Evolutionary conservation across 495 filamentous ascomycete species (phyloP).

Genomic region (Aspergillus panamensis): DNA sequence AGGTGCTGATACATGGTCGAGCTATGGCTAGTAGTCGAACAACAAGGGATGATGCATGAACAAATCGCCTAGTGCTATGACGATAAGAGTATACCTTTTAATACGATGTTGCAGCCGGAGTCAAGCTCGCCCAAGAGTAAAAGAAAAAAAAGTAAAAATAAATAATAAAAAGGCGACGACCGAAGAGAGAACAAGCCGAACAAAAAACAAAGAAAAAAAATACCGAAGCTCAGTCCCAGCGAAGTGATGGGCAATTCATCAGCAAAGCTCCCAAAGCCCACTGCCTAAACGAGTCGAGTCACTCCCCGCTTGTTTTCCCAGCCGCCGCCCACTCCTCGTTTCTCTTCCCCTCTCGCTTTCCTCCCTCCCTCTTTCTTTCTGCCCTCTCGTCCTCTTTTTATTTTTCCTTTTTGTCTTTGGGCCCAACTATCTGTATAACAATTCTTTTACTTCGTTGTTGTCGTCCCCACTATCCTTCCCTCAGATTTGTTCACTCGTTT

Average conservation of each 20-base stretch:
- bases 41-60: constrained; percentile 11
- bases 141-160: background rate
- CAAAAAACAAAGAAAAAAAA: background rate
- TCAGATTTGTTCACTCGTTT: constrained; percentile 22
- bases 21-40: constrained; percentile 2
- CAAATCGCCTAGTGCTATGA: constrained; percentile 7
- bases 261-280: constrained; percentile 7
- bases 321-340: constrained; percentile 18
- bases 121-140: background rate
- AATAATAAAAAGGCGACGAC: constrained; percentile 7
- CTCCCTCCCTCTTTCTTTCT: constrained; percentile 31
- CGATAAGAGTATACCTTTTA: constrained; percentile 6
- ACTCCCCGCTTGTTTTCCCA: constrained; percentile 27
- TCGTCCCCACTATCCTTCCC: constrained; percentile 17
- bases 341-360: constrained; percentile 26
- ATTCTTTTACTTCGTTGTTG: constrained; percentile 25
- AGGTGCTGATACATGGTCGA: constrained; percentile 1
- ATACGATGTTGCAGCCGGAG: background rate
- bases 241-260: constrained; percentile 4
- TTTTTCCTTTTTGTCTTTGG: constrained; percentile 28
- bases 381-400: constrained; percentile 31
- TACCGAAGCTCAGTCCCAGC: background rate
- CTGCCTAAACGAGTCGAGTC: constrained; percentile 15
- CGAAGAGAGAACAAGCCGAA: constrained; percentile 2
- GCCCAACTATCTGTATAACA: constrained; percentile 42